Evolutionary conservation across 345 rosid genomes (phyloP).

Genomic region (Gossypium bickii): DNA sequence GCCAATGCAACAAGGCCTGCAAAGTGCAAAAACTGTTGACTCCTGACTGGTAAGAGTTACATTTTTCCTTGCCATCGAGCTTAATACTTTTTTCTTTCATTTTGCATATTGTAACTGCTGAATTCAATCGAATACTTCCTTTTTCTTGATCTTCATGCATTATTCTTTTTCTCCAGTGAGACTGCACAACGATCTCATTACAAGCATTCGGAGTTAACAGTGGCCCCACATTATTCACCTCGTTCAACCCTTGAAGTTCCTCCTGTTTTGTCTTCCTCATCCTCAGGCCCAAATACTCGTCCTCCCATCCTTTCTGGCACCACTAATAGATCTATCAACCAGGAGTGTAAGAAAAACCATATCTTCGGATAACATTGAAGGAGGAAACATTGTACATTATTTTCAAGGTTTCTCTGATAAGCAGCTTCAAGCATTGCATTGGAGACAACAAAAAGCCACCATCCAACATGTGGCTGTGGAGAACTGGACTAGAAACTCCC

Average conservation of each 20-base stretch:
- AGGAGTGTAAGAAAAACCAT: slow-evolving; percentile 8
- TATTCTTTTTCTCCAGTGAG: slow-evolving; percentile 61
- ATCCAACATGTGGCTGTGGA: not conserved
- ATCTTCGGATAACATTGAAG: slow-evolving; percentile 2
- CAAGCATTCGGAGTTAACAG: slow-evolving; percentile 41
- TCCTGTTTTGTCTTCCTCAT: slow-evolving; percentile 38
- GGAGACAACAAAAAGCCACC: not conserved
- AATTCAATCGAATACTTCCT: slow-evolving; percentile 10
- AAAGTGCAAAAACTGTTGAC: slow-evolving; percentile 25
- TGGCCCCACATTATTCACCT: slow-evolving; percentile 36
- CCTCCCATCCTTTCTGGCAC: slow-evolving; percentile 18
- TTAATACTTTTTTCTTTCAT: not conserved
- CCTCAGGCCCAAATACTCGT: slow-evolving; percentile 13
- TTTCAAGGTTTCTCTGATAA: slow-evolving; percentile 3
- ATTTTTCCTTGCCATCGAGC: not conserved
- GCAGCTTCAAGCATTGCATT: not conserved
- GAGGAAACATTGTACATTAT: slow-evolving; percentile 6
- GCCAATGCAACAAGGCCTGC: slow-evolving; percentile 20
- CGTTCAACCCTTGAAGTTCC: slow-evolving; percentile 47
- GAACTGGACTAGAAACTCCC: slow-evolving; percentile 1
- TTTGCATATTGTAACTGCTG: not conserved
- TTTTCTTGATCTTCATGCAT: slow-evolving; percentile 34
- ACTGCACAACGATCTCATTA: slow-evolving; percentile 31
- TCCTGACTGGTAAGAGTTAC: slow-evolving; percentile 44
- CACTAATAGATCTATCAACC: not conserved